phyloP scores from a whole-genome alignment of 2,329 filamentous ascomycete genomes.

The Bretziella fagacearum region DNA sequence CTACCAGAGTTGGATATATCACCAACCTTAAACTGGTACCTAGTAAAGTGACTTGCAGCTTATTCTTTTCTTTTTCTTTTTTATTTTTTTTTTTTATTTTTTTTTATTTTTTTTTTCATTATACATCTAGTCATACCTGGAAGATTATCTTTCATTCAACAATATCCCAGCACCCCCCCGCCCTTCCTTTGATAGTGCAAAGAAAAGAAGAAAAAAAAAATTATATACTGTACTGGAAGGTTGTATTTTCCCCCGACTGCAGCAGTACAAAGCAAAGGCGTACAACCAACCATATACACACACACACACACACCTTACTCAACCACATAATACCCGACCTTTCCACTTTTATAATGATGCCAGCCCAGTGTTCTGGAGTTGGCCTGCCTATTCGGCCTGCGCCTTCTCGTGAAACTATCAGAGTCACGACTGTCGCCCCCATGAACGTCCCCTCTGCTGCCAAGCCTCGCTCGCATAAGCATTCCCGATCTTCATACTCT shows the following conservation, averaged over 20 bases:
- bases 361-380: conserved; percentile 21
- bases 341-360: conserved; percentile 18
- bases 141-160: not conserved
- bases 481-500: conserved; percentile 45
- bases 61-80: not conserved
- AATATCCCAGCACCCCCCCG: not conserved
- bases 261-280: not conserved
- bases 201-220: not conserved
- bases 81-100: not conserved
- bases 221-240: not conserved
- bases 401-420: conserved; percentile 18
- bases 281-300: not conserved
- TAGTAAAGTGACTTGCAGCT: not conserved
- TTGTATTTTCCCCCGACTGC: conserved; percentile 3
- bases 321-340: conserved; percentile 1
- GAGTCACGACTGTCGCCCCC: conserved; percentile 11
- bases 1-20: too few relatives aligned
- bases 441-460: conserved; percentile 7
- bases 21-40: too few relatives aligned
- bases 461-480: conserved; percentile 32
- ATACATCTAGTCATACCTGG: not conserved
- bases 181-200: conserved; percentile 1
- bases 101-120: not conserved
- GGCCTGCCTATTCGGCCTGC: conserved; percentile 23
- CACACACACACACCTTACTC: not conserved